phyloP scores from a whole-genome alignment of 495 filamentous ascomycete species.

The Arthonia radiata region DNA sequence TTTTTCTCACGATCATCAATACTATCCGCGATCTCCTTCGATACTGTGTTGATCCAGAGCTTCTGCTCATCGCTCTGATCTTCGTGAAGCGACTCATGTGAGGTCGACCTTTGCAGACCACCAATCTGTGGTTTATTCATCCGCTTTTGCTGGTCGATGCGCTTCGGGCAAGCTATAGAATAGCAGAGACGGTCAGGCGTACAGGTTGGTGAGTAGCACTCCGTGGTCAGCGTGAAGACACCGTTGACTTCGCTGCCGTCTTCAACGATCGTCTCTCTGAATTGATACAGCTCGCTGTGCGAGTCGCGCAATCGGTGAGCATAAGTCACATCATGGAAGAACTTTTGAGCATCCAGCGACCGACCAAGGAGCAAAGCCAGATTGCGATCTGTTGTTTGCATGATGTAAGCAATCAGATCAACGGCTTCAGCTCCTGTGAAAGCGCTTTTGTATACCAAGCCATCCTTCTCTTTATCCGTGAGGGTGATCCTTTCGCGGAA shows the following conservation, averaged over 20 bases:
- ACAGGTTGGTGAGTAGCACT: constrained; percentile 97
- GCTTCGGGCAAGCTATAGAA: constrained; percentile 87
- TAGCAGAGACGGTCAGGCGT: constrained; percentile 88
- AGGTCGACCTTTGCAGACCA: constrained; percentile 61
- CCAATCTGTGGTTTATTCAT: constrained; percentile 82
- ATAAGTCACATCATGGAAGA: constrained; percentile 98
- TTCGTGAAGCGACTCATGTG: constrained; percentile 54
- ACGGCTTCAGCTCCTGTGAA: constrained; percentile 91
- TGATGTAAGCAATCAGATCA: constrained; percentile 80
- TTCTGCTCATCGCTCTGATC: constrained; percentile 90
- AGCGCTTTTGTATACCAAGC: constrained; percentile 83
- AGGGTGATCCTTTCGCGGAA: constrained; percentile 67
- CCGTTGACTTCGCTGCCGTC: constrained; percentile 70
- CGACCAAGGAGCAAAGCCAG: constrained; percentile 81
- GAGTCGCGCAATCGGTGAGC: constrained; percentile 88
- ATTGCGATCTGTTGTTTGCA: constrained; percentile 89
- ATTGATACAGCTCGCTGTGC: constrained; percentile 78
- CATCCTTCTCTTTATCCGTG: constrained; percentile 84
- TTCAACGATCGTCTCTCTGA: constrained; percentile 77
- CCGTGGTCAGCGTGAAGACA: constrained; percentile 83
- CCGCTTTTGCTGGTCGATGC: constrained; percentile 83
- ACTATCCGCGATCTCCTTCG: constrained; percentile 77
- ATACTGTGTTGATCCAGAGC: constrained; percentile 96
- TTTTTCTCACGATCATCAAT: constrained; percentile 84
- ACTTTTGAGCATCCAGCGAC: constrained; percentile 92